phyloP scores from a whole-genome alignment of 768 basidiomycete genomes.

The Suillus bovinus region DNA sequence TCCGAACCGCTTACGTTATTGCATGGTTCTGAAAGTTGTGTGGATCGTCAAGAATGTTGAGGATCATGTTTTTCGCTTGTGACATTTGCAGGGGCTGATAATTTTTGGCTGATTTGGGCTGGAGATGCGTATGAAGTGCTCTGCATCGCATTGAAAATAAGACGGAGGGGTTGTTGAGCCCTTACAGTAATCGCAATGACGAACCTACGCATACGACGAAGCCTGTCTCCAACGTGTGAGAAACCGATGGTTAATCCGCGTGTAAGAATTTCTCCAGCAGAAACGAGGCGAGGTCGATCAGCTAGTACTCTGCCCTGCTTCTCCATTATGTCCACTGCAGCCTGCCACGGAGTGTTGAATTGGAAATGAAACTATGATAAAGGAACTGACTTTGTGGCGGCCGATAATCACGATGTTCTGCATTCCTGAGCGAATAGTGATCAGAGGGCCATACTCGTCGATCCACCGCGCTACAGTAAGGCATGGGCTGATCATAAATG shows the following conservation, averaged over 20 bases:
- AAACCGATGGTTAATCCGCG: background rate
- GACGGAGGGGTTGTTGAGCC: background rate
- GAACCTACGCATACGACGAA: background rate
- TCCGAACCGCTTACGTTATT: background rate
- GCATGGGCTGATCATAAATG: background rate
- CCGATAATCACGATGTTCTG: background rate
- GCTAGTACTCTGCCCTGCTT: background rate
- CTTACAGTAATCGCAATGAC: background rate
- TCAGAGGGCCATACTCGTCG: background rate
- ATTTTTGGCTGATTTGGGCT: background rate
- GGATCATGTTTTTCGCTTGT: background rate
- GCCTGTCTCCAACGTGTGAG: background rate
- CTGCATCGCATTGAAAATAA: background rate
- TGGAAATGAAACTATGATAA: background rate
- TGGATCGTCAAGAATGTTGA: background rate
- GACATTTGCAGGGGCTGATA: background rate
- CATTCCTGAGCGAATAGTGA: background rate
- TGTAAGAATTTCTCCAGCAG: background rate
- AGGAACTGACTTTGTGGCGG: background rate
- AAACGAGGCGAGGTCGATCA: background rate
- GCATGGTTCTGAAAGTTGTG: background rate
- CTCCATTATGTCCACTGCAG: background rate
- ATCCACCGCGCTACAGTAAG: background rate
- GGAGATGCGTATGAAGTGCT: constrained; percentile 14
- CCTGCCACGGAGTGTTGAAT: background rate